Base-by-base conservation (phyloP, 768 basidiomycete genomes). In the Pholiota molesta region DNA sequence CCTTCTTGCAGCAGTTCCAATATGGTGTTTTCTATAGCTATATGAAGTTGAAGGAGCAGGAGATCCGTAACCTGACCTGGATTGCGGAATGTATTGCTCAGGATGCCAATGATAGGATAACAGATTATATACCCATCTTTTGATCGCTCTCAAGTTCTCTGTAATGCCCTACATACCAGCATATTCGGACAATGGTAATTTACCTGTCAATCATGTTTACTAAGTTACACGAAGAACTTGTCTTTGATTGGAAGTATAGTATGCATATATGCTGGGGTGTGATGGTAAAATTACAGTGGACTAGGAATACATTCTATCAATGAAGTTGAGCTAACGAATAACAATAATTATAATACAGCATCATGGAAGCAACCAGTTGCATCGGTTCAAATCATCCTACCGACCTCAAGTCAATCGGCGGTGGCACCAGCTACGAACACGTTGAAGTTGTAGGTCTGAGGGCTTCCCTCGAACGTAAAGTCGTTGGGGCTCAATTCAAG, bases 41-140 rank as follows among this genome's bases (percentile, higher is more conserved):
- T 73, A 84, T 97, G 75, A 94, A 93, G 77, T 77, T 94, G 76
- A 94, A 92, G 80, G 93, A 95, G 76, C 91, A 94, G 79, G 93
- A 95, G 78, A 91, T 94, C 63, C 81, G 92, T 64, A 94, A 91
- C 69, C 69, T 95, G 68, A 93, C 91, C 29, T 95, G 93, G 94
- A 95, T 97, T 76, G 94, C 95, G 58, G 97, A 99, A 79, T 98
- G 97, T 76, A 97, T 99, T 68, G 95, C 95, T 9, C 97, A 98
- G 80, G 90, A 97, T 78, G 95, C 95, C 47, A 88, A 90, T 76
- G 94, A 97, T 71, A 87, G 97, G 78, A 95, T 99, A 78, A 89
- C 94, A 72, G 94, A 97, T 77, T 95, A 89, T 78, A 95, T 96
- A 81, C 89, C 92, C 68, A 90, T 94, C 64, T 94, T 94, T 73